Base-by-base conservation (phyloP, 1,139 yeast species). In the Scheffersomyces stambukii region DNA sequence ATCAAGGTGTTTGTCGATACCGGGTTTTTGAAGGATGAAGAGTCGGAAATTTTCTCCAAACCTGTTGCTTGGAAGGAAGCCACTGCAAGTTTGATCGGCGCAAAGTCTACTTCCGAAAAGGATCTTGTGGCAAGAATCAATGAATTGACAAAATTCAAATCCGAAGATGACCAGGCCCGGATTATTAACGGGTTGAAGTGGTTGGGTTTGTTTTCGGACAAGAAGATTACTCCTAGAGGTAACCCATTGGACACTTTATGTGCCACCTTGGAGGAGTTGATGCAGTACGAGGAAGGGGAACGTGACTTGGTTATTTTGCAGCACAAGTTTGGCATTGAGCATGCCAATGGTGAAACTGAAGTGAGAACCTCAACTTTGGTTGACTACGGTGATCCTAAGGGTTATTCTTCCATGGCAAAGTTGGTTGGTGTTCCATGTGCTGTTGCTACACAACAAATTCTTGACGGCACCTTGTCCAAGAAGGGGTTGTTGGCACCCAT, bases 351-450 rank as follows among this genome's bases (percentile, higher is more conserved):
- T 47, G 64, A 78, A 43, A 75, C 73, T 35, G 97, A 91, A 68
- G 74, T 81, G 42, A 86, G 97, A 73, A 89, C 97, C 36, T 83
- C 97, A 16, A 91, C 98, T 41, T 72, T 91, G 57, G 91, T 88
- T 28, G 96, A 88, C 63, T 86, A 84, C 61, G 98, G 98, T 69
- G 79, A 75, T 48, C 86, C 86, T 50, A 77, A 83, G 37, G 96
- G 97, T 35, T 91, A 89, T 77, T 83, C 96, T 25, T 89, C 97
- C 28, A 91, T 91, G 98, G 98, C 98, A 46, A 89, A 91, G 59
- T 75, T 86, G 46, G 98, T 91, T 36, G 98, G 98, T 69, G 93
- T 88, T 44, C 98, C 98, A 45, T 91, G 96, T 64, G 96, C 96
- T 36, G 95, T 91, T 57, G 98, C 97, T 23, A 73, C 82, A 40